Evolutionary conservation across 768 basidiomycete genomes (phyloP).

Genomic region (Exidia glandulosa): DNA sequence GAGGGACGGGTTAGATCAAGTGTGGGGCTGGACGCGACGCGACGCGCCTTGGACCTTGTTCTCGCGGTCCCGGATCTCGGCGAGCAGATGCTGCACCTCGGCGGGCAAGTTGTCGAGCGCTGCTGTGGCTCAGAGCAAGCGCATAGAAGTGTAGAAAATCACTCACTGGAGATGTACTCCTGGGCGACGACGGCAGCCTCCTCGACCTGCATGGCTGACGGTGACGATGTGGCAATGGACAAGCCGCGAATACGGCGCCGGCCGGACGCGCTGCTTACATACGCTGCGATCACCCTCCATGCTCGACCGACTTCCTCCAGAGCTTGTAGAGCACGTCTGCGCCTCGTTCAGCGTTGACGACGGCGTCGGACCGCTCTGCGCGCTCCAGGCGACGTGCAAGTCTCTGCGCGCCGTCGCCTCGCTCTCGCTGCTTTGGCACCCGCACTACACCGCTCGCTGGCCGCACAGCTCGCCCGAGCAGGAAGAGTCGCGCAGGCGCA

Average conservation of each 20-base stretch:
- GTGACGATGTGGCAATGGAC: not conserved
- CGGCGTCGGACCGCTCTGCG: not conserved
- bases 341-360: not conserved
- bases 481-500: constrained; percentile 15
- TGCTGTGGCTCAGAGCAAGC: constrained; percentile 7
- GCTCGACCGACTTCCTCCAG: not conserved
- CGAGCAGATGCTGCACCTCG: constrained; percentile 37
- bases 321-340: not conserved
- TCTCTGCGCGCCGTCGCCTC: not conserved
- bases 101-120: constrained; percentile 41
- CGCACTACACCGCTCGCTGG: constrained; percentile 42
- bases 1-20: not conserved
- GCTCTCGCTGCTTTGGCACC: constrained; percentile 34
- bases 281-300: not conserved
- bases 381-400: not conserved
- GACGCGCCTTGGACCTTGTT: constrained; percentile 29
- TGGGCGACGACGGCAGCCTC: constrained; percentile 39
- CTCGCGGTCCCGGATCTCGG: constrained; percentile 37
- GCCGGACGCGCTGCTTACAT: not conserved
- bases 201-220: constrained; percentile 15
- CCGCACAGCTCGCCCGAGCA: constrained; percentile 29
- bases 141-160: not conserved
- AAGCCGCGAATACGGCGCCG: not conserved
- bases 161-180: constrained; percentile 38
- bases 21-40: not conserved